A percentile compares a stretch with the other conserved stretches of the same genome.
Evolutionary conservation across 768 basidiomycete genomes (phyloP).

Genomic region (Leccinum longicurvipes): DNA sequence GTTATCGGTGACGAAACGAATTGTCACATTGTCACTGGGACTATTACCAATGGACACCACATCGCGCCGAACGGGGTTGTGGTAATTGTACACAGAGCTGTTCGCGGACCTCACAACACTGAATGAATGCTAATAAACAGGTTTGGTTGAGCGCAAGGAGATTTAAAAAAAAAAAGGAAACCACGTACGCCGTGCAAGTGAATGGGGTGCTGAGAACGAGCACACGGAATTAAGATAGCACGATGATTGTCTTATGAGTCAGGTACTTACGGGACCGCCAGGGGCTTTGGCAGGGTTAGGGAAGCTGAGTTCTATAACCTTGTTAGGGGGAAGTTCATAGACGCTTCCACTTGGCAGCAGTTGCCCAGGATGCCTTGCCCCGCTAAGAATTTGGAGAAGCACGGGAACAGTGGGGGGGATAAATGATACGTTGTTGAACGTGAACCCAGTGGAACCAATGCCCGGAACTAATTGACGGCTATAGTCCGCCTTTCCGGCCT

Average conservation of each 20-base stretch:
- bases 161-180: background rate
- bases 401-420: slow-evolving; percentile 45
- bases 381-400: slow-evolving; percentile 58
- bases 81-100: slow-evolving; percentile 31
- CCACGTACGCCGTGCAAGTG: slow-evolving; percentile 41
- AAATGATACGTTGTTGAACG: slow-evolving; percentile 32
- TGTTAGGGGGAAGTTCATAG: slow-evolving; percentile 43
- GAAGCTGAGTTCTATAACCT: slow-evolving; percentile 44
- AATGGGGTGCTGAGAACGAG: slow-evolving; percentile 34
- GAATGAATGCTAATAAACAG: slow-evolving; percentile 32
- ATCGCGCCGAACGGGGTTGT: slow-evolving; percentile 37
- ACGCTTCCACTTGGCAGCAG: slow-evolving; percentile 51
- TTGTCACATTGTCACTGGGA: slow-evolving; percentile 43
- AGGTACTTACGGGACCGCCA: slow-evolving; percentile 31
- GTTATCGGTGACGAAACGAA: slow-evolving; percentile 65
- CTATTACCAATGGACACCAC: slow-evolving; percentile 24
- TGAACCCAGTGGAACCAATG: slow-evolving; percentile 6
- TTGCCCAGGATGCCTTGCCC: slow-evolving; percentile 41
- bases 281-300: slow-evolving; percentile 29
- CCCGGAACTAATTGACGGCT: slow-evolving; percentile 25
- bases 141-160: background rate
- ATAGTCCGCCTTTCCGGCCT: slow-evolving; percentile 40
- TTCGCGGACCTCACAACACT: slow-evolving; percentile 35
- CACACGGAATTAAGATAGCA: slow-evolving; percentile 1
- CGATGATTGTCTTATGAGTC: background rate